Conservation (phyloP, 2,329 filamentous ascomycete species). For the Fusarium dlaminii region DNA sequence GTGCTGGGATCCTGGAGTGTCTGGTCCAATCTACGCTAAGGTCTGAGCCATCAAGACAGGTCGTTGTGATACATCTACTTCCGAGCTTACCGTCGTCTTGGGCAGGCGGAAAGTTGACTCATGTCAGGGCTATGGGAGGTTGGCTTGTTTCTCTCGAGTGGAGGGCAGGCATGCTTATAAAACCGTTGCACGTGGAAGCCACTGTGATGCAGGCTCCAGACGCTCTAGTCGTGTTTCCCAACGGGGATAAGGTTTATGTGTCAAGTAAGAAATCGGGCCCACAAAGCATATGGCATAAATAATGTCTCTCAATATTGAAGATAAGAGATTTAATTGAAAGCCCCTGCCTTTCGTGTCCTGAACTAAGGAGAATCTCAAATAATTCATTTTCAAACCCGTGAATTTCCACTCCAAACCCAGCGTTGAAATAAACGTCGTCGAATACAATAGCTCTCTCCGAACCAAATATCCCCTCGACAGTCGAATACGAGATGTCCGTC, state of each 20-base stretch:
- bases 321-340: not conserved
- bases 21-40: conserved; percentile 31
- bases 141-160: conserved; percentile 31
- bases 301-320: not conserved
- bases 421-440: accelerated
- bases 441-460: not conserved
- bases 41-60: not conserved
- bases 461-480: no score
- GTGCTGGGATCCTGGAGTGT: conserved; percentile 36
- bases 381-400: no score
- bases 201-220: conserved; percentile 1
- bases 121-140: conserved; percentile 10
- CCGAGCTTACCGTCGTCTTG: conserved; percentile 31
- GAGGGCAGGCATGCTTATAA: not conserved
- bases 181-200: not conserved
- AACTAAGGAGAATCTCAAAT: no score
- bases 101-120: not conserved
- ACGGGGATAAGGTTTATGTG: not conserved
- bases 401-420: not conserved
- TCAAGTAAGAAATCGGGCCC: not conserved
- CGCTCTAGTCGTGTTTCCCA: conserved; percentile 8
- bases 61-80: conserved; percentile 23
- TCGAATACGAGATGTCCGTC: no score
- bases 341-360: accelerated
- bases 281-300: not conserved